A percentile compares a stretch with the other conserved stretches of the same genome.
These are phyloP conservation scores for Clonostachys rhizophaga DNA, from an alignment of 2,329 filamentous ascomycete genomes.

Conservation along the genomic window DNA sequence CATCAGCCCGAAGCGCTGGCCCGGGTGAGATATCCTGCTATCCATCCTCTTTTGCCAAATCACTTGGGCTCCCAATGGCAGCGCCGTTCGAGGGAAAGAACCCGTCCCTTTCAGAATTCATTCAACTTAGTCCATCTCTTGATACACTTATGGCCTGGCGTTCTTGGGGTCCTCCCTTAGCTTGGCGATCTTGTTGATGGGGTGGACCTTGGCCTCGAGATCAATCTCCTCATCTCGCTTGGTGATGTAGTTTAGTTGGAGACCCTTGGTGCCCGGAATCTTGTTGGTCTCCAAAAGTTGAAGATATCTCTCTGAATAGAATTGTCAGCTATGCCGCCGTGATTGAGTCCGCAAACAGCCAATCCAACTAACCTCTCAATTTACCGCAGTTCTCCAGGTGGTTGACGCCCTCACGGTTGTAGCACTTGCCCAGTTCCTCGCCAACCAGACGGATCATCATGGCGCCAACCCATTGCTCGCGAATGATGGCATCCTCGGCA, in stretches of 20 bases:
- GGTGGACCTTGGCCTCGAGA: conserved; percentile 29
- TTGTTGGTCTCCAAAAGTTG: conserved; percentile 72
- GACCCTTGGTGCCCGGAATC: conserved; percentile 73
- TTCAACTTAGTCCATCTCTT: neutral
- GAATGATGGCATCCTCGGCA: conserved; percentile 75
- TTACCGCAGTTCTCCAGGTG: conserved; percentile 83
- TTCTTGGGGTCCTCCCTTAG: conserved; percentile 19
- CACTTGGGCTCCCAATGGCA: too few relatives aligned
- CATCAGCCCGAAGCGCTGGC: too few relatives aligned
- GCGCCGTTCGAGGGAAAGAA: too few relatives aligned
- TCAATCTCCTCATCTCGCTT: conserved; percentile 40
- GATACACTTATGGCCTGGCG: neutral
- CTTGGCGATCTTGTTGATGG: conserved; percentile 30
- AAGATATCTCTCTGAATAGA: conserved; percentile 66
- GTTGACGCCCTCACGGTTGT: conserved; percentile 78
- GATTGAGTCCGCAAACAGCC: neutral
- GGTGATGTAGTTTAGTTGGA: conserved; percentile 71
- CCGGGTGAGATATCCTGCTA: too few relatives aligned
- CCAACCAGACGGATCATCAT: conserved; percentile 84
- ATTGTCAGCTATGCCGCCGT: neutral
- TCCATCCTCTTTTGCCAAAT: too few relatives aligned
- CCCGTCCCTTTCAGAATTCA: too few relatives aligned
- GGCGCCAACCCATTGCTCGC: conserved; percentile 83
- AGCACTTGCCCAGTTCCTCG: conserved; percentile 83
- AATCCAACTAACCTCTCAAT: conserved; percentile 64